Evolutionary conservation across 768 basidiomycete species (phyloP), one percentile per base, ranked within the genome.

Genomic region (Boletus coccyginus): DNA sequence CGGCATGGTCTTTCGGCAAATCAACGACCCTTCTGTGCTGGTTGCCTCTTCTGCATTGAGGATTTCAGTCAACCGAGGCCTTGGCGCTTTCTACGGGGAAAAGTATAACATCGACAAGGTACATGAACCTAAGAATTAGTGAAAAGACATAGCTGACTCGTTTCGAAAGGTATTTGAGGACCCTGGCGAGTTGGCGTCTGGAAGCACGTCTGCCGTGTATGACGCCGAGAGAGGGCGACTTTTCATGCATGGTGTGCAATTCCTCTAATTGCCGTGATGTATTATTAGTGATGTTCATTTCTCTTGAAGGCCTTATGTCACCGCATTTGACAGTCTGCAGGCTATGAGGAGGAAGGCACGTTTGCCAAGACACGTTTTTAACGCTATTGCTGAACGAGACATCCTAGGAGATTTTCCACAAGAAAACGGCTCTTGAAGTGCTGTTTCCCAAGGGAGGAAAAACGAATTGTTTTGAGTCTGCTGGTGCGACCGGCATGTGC

Each of bases 41-140:
- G 71, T 77, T 3, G 77, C 87, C 13, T 80, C 81, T 2, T 74
- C 79, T 11, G 85, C 77, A 2, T 63, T 83, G 52, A 77, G 80
- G 27, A 68, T 88, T 32, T 76, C 82, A 4, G 73, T 77, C 45
- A 86, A 88, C 63, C 77, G 70, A 10, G 81, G 81, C 5, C 65
- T 68, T 3, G 67, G 74, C 32, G 74, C 83, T 8, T 83, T 80
- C 65, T 85, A 80, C 50, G 84, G 82, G 24, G 77, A 85, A 58
- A 88, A 85, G 62, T 83, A 78, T 61, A 77, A 73, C 32, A 70
- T 85, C 16, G 80, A 84, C 50, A 86, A 81, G 77, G 86, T 83
- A 65, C 12, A 65, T 52, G 48, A 44, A 46, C 50, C 43, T 3
- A n/a, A 19, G 36, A 29, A 1, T 42, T 45, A 13, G 2, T 27